phyloP scores from a whole-genome alignment of 257 asterid genomes.

The Salvia rosmarinus region DNA sequence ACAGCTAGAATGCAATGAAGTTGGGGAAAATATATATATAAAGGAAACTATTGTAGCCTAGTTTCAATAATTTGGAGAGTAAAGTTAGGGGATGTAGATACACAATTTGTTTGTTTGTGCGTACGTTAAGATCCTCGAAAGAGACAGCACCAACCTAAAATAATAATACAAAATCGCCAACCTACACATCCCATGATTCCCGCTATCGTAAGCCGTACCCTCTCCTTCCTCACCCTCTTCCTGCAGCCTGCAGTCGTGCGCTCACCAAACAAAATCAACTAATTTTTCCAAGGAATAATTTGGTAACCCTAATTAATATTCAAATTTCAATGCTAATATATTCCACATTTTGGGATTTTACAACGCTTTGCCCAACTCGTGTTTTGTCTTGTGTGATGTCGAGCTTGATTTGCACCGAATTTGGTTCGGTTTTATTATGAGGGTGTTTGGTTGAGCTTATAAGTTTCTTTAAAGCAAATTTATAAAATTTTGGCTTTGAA shows the following conservation, averaged over 20 bases:
- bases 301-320: neutral
- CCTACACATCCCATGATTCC: constrained; percentile 51
- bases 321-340: neutral
- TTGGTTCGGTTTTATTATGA: neutral
- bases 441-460: too few relatives aligned
- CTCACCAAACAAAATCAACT: neutral
- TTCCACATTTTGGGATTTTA: too few relatives aligned
- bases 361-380: too few relatives aligned
- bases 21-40: neutral
- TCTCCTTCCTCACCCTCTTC: neutral
- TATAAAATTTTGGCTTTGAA: too few relatives aligned
- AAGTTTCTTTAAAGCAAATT: too few relatives aligned
- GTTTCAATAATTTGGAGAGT: constrained; percentile 31
- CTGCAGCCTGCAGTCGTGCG: constrained; percentile 9
- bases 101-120: constrained; percentile 26
- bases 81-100: constrained; percentile 18
- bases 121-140: constrained; percentile 44
- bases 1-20: constrained; percentile 58
- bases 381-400: neutral
- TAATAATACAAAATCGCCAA: neutral
- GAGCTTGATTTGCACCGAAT: neutral
- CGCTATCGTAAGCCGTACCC: constrained; percentile 42
- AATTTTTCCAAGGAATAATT: neutral
- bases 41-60: neutral
- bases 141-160: constrained; percentile 35